phyloP scores from a whole-genome alignment of 495 filamentous ascomycete species.

The Penicillium desertorum region DNA sequence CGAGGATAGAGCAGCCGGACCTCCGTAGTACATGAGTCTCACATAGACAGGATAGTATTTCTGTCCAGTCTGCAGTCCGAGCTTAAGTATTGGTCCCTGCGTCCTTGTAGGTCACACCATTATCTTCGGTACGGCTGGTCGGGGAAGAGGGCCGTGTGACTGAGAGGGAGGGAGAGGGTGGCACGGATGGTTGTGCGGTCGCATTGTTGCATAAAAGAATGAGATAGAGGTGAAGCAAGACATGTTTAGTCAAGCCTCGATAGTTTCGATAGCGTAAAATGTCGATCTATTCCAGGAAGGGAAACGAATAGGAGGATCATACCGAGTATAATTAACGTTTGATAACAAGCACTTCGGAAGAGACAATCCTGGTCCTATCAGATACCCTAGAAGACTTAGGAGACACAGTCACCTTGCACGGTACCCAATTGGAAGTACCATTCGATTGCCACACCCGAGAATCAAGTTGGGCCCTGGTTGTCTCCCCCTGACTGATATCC shows the following conservation, averaged over 20 bases:
- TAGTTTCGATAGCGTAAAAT: not conserved
- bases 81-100: constrained; percentile 29
- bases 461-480: not conserved
- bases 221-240: constrained; percentile 5
- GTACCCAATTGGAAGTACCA: not conserved
- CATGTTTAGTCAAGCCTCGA: not conserved
- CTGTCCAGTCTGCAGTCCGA: constrained; percentile 2
- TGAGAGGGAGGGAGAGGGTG: constrained; percentile 16
- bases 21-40: not conserved
- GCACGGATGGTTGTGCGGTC: constrained; percentile 22
- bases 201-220: constrained; percentile 18
- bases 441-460: constrained; percentile 3
- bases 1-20: constrained; percentile 3
- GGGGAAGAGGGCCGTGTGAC: constrained; percentile 26
- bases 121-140: constrained; percentile 23
- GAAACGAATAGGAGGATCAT: not conserved
- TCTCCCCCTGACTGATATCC: constrained; percentile 1
- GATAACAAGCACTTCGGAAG: not conserved
- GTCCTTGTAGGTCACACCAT: constrained; percentile 18
- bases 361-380: not conserved
- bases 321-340: not conserved
- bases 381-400: not conserved
- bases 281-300: not conserved
- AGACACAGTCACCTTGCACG: not conserved
- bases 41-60: not conserved